phyloP scores from a whole-genome alignment of 768 basidiomycete genomes.

The Peribolospora baueri region DNA sequence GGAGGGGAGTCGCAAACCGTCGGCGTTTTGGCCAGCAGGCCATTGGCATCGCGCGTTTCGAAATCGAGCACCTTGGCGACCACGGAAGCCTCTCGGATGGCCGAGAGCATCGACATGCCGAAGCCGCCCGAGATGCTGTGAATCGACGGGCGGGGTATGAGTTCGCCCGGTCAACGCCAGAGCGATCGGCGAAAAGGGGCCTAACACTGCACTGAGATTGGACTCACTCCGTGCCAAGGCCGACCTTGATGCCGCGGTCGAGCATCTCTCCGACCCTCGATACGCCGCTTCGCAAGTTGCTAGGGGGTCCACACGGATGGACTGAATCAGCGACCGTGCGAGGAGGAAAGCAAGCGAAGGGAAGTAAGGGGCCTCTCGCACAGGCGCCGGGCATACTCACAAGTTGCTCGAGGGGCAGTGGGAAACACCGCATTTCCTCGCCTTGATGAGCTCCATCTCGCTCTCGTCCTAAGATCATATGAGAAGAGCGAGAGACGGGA shows the following conservation, averaged over 20 bases:
- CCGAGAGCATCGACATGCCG: conserved; percentile 49
- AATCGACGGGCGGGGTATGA: no score
- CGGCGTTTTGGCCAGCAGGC: conserved; percentile 6
- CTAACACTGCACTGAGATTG: no score
- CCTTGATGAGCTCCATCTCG: conserved; percentile 48
- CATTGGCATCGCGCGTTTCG: conserved; percentile 16
- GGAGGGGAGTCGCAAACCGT: background rate
- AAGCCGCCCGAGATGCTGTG: conserved; percentile 51
- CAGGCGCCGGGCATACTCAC: background rate
- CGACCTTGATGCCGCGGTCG: conserved; percentile 74
- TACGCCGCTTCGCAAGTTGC: conserved; percentile 58
- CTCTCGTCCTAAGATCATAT: conserved; percentile 22
- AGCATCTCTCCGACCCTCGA: conserved; percentile 54
- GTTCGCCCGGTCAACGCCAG: conserved; percentile 1
- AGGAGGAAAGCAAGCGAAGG: background rate
- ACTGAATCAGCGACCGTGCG: background rate
- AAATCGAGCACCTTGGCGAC: conserved; percentile 52
- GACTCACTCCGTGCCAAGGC: conserved; percentile 56
- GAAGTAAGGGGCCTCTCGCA: background rate
- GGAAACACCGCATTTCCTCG: conserved; percentile 45
- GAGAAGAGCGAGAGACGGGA: no score
- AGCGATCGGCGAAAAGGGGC: background rate
- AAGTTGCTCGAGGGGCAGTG: conserved; percentile 61
- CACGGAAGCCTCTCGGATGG: conserved; percentile 42
- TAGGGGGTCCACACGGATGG: background rate